These are phyloP conservation scores for Globisporangium paroecandrum DNA, from an alignment of 352 stramenopile species.

Conservation along the genomic window DNA sequence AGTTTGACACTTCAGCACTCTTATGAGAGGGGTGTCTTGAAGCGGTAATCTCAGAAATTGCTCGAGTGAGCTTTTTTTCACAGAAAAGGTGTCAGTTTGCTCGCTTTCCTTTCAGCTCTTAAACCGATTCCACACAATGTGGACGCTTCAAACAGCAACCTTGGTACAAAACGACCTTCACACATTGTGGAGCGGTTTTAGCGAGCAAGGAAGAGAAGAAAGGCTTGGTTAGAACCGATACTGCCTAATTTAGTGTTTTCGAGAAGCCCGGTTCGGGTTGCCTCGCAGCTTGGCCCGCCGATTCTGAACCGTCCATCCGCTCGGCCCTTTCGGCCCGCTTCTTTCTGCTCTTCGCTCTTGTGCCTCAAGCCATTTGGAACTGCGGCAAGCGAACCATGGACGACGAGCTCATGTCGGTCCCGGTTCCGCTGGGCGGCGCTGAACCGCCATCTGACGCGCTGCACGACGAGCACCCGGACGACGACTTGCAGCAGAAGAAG, in stretches of 20 bases:
- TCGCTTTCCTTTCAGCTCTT: too few species aligned
- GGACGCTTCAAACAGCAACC: too few species aligned
- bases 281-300: neutral
- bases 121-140: too few species aligned
- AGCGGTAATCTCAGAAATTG: too few species aligned
- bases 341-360: neutral
- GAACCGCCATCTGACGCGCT: conserved; percentile 17
- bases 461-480: conserved; percentile 10
- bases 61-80: too few species aligned
- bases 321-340: neutral
- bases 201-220: too few species aligned
- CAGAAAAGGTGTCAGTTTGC: too few species aligned
- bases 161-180: too few species aligned
- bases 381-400: conserved; percentile 13
- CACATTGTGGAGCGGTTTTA: too few species aligned
- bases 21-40: too few species aligned
- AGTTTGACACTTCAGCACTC: too few species aligned
- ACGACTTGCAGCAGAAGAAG: conserved; percentile 10
- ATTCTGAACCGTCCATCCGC: neutral
- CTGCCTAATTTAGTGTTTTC: neutral
- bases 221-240: too few species aligned
- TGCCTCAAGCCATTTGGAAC: neutral
- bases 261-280: neutral
- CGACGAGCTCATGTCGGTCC: conserved; percentile 21
- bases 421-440: conserved; percentile 15